These are phyloP conservation scores for Trametes punicea DNA, from an alignment of 768 basidiomycete species.

Conservation along the genomic window DNA sequence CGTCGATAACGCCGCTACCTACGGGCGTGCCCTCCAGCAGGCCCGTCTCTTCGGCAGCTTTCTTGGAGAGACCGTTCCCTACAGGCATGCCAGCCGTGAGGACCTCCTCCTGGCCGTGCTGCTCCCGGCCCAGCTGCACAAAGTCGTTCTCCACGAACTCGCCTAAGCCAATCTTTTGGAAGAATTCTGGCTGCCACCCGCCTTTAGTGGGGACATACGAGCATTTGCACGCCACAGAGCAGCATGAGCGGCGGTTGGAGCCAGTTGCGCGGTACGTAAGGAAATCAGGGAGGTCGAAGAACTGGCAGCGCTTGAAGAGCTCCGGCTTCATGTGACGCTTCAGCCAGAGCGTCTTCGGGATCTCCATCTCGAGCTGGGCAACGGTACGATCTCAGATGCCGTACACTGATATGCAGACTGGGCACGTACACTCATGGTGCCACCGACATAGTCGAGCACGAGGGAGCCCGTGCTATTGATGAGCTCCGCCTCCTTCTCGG, in stretches of 20 bases:
- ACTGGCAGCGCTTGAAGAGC: conserved; percentile 72
- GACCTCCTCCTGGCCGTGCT: conserved; percentile 67
- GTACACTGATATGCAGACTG: background rate
- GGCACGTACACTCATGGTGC: conserved; percentile 77
- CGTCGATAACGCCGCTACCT: conserved; percentile 94
- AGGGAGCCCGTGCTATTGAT: conserved; percentile 84
- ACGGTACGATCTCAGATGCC: background rate
- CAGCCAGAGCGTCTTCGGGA: conserved; percentile 96
- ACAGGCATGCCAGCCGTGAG: conserved; percentile 85
- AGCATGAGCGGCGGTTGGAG: conserved; percentile 70
- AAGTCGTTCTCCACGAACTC: conserved; percentile 68
- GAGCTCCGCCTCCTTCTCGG: conserved; percentile 83
- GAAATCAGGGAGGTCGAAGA: conserved; percentile 93
- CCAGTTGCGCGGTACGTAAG: conserved; percentile 90
- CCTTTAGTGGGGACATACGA: conserved; percentile 76
- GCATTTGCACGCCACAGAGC: conserved; percentile 96
- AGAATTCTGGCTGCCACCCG: conserved; percentile 91
- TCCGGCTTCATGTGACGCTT: conserved; percentile 79
- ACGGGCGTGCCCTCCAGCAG: conserved; percentile 84
- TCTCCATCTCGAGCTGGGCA: conserved; percentile 90
- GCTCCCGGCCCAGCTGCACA: conserved; percentile 67
- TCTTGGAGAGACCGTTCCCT: conserved; percentile 73
- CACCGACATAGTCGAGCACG: conserved; percentile 93
- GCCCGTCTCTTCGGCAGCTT: conserved; percentile 83
- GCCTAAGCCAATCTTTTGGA: conserved; percentile 76